Base-by-base conservation (phyloP, 176 grass and related monocot genomes). In the Eragrostis curvula region DNA sequence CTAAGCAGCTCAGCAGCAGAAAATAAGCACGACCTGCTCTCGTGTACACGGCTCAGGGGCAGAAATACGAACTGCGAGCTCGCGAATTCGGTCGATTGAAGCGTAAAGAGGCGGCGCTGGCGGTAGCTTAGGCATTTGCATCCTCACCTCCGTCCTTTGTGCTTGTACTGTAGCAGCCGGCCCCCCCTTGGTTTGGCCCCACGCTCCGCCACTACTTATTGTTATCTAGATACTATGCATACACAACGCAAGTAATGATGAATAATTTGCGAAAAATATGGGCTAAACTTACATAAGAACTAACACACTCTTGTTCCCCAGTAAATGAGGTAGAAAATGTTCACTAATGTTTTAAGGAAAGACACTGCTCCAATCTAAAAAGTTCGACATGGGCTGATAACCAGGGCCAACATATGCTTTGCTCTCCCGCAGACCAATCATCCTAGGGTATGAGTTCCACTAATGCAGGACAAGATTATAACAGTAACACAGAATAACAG, bases 401-500 rank as follows among this genome's bases (percentile, higher is more conserved):
- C 45, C 40, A 77, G 41, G 13, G 20, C 23, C 28, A 5, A 32
- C 6, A 41, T 20, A 20, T 6, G 0, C 69, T 36, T 24, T 27
- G 5, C 11, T 21, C 43, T 69, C 41, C 41, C 70, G 15, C 7
- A 49, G n/a, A 49, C 16, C 0, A 65, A 27, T 25, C 15, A 65
- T 64, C 16, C 0, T 46, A 29, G 41, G 36, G 42, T 43, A 30
- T 13, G 15, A 36, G 47, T 17, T 45, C 45, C 21, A 23, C 28
- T 15, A 50, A 87, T 50, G 17, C 29, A 17, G 74, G 48, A 65
- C 36, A 81, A 73, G 16, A 63, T 23, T 79, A 64, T 65, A 59
- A 12, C 21, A 7, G 3, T 53, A 68, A n/a, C 58, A 64, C 11
- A 75, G 75, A 71, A 6, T 55, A 87, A 63, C 18, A 29, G 44